These are phyloP conservation scores for Amanita rubescens DNA, from an alignment of 768 basidiomycete species.

Conservation along the genomic window DNA sequence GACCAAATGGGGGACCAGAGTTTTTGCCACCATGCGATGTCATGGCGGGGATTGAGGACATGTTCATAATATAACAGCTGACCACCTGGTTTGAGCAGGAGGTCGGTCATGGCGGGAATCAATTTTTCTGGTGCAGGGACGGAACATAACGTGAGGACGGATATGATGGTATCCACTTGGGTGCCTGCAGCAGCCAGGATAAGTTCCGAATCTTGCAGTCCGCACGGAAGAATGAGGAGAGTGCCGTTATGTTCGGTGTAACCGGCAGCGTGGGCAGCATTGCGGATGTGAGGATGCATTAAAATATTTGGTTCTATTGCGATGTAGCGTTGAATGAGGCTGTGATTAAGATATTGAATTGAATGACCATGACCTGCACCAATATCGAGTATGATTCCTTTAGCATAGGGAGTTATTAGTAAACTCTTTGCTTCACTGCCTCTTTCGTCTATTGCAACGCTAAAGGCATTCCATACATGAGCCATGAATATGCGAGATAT, in stretches of 20 bases:
- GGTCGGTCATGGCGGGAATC: conserved; percentile 35
- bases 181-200: conserved; percentile 34
- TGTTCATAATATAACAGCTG: conserved; percentile 66
- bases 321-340: conserved; percentile 53
- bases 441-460: conserved; percentile 37
- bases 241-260: conserved; percentile 45
- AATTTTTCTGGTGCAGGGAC: conserved; percentile 48
- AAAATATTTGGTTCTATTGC: conserved; percentile 63
- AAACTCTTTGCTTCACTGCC: conserved; percentile 31
- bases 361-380: conserved; percentile 68
- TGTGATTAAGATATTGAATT: conserved; percentile 48
- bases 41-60: conserved; percentile 42
- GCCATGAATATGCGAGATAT: conserved; percentile 39
- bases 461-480: conserved; percentile 48
- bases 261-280: conserved; percentile 40
- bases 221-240: conserved; percentile 51
- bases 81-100: conserved; percentile 58
- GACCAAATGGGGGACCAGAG: conserved; percentile 71
- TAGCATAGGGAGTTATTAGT: conserved; percentile 47
- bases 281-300: conserved; percentile 55
- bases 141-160: conserved; percentile 59
- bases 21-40: conserved; percentile 65
- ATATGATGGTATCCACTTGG: conserved; percentile 54
- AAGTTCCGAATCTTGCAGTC: conserved; percentile 48
- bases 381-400: conserved; percentile 57